Base-by-base conservation (phyloP, 1,284 basidiomycete genomes). In the Moesziomyces sp. region DNA sequence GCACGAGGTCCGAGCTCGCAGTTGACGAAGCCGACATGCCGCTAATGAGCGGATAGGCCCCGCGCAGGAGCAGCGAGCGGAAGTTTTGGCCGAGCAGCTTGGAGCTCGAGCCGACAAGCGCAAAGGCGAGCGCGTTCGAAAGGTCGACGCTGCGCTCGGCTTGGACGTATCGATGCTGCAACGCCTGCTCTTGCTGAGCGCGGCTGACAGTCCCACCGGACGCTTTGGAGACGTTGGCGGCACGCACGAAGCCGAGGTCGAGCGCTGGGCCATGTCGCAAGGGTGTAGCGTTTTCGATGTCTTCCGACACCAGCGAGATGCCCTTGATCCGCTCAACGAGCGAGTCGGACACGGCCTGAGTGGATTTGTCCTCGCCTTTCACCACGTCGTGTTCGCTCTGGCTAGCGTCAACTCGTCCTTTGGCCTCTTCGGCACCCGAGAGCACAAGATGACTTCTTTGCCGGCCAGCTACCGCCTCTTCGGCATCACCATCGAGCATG, bases 41-140 rank as follows among this genome's bases (percentile, higher is more conserved):
- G 49, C 73, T 74, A 24, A 83, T 60, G 11, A 79, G 50, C 2
- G 81, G 77, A 53, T 83, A 83, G 21, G 81, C 46, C 9, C 59
- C 63, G 0, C 60, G 67, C 11, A 82, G 52, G 1, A 83, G 74
- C 11, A 65, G 28, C 3, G 69, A 46, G 11, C 78, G 72, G 57
- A 81, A 79, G 2, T 62, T 57, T 18, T 72, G 66, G 11, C 82
- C 82, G 11, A 83, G 67, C 13, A 83, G 66, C 24, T 57, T 45
- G 3, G 79, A 72, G 5, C 66, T 42, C 5, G 66, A 65, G 14
- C 52, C 47, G 14, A 83, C 58, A 3, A 83, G 23, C 7, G 58
- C 49, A 18, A 83, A 76, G 3, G 76, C 62, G 4, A 71, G 48
- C 0, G 67, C 68, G 44, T 71, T 74, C 55, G 64, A 56, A 10